Evolutionary conservation across 805 yeast genomes (phyloP).

Genomic region (Saccharomycopsis javanensis): DNA sequence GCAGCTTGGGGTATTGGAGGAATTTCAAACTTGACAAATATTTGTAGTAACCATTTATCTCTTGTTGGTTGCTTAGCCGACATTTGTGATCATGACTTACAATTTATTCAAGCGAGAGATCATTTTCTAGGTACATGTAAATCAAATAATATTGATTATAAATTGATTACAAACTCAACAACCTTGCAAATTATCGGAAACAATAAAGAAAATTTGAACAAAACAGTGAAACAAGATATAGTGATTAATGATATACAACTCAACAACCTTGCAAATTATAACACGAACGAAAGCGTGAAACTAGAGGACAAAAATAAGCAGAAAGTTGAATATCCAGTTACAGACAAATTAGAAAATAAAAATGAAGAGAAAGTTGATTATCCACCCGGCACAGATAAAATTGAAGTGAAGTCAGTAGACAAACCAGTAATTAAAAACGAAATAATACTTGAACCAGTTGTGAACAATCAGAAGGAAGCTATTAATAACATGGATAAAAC

Average conservation of each 20-base stretch:
- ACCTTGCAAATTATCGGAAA: neutral
- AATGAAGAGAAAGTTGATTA: neutral
- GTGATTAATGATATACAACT: neutral
- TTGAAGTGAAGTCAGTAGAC: too few species aligned
- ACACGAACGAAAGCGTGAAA: neutral
- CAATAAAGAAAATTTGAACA: neutral
- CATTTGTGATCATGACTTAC: slow-evolving; percentile 30
- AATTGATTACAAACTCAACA: slow-evolving; percentile 9
- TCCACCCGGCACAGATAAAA: too few species aligned
- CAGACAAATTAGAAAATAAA: neutral
- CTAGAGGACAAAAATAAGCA: neutral
- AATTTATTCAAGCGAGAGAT: slow-evolving; percentile 27
- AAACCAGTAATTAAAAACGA: too few species aligned
- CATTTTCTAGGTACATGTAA: slow-evolving; percentile 40
- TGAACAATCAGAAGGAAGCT: too few species aligned
- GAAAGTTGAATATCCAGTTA: too few species aligned
- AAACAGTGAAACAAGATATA: neutral
- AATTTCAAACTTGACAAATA: slow-evolving; percentile 31
- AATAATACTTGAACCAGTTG: too few species aligned
- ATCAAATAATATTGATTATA: slow-evolving; percentile 19
- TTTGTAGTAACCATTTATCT: slow-evolving; percentile 31
- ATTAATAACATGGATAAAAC: too few species aligned
- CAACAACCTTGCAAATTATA: neutral
- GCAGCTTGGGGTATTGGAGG: slow-evolving; percentile 28
- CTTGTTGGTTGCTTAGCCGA: slow-evolving; percentile 37